A percentile compares a stretch with the other conserved stretches of the same genome.
phyloP scores from a whole-genome alignment of 129 eudicot genomes.

The Pseudognaphalium luteoalbum region DNA sequence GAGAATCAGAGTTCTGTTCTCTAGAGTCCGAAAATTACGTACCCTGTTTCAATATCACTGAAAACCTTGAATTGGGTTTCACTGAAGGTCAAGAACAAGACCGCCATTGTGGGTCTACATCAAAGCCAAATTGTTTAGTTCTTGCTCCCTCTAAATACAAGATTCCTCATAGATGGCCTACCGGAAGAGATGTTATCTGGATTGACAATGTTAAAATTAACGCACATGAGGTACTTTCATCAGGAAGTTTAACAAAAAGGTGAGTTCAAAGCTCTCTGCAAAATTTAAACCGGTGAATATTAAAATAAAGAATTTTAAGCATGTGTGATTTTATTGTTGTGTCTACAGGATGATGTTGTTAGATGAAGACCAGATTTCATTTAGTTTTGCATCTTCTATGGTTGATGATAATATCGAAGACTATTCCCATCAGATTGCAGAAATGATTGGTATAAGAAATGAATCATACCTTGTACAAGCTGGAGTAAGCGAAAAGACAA shows the following conservation, averaged over 20 bases:
- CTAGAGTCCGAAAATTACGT: slow-evolving; percentile 70
- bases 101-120: slow-evolving; percentile 62
- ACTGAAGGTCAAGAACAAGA: slow-evolving; percentile 65
- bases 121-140: slow-evolving; percentile 70
- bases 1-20: slow-evolving; percentile 74
- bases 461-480: slow-evolving; percentile 81
- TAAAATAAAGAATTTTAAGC: background rate
- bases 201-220: slow-evolving; percentile 88
- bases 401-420: slow-evolving; percentile 87
- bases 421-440: slow-evolving; percentile 96
- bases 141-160: slow-evolving; percentile 69
- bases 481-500: slow-evolving; percentile 64
- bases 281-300: background rate
- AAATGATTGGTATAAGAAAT: slow-evolving; percentile 92
- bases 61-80: slow-evolving; percentile 69
- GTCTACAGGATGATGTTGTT: slow-evolving; percentile 91
- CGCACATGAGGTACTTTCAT: slow-evolving; percentile 90
- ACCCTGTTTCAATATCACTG: slow-evolving; percentile 79
- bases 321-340: background rate
- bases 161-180: slow-evolving; percentile 98
- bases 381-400: slow-evolving; percentile 73
- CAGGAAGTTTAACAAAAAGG: slow-evolving; percentile 99
- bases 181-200: slow-evolving; percentile 97
- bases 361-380: slow-evolving; percentile 95
- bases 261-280: slow-evolving; percentile 21